These are phyloP conservation scores for Metschnikowia matae DNA, from an alignment of 805 yeast genomes.

Conservation along the genomic window DNA sequence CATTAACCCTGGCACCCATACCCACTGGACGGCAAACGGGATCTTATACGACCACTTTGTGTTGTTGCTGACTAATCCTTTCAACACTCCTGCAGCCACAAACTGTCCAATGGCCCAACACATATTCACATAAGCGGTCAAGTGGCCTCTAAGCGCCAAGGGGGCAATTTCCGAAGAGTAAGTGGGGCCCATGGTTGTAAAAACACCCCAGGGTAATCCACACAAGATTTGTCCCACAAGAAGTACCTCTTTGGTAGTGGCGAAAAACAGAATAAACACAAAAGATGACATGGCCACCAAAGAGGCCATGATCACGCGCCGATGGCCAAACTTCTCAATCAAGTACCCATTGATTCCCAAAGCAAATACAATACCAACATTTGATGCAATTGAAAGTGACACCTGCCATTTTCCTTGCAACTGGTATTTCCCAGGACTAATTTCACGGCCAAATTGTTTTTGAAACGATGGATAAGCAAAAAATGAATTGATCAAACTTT, in stretches of 20 bases:
- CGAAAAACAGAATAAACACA: conserved; percentile 46
- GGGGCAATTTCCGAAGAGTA: conserved; percentile 60
- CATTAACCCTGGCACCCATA: conserved; percentile 50
- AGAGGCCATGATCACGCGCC: conserved; percentile 28
- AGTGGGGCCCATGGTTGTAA: conserved; percentile 47
- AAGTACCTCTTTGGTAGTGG: conserved; percentile 35
- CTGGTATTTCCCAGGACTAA: conserved; percentile 3
- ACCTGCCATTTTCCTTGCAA: conserved; percentile 22
- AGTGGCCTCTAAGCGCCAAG: conserved; percentile 43
- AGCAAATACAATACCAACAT: conserved; percentile 37
- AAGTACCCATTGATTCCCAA: conserved; percentile 39
- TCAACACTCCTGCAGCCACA: conserved; percentile 48
- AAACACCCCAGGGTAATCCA: conserved; percentile 53
- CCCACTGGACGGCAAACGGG: conserved; percentile 61
- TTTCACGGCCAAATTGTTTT: conserved; percentile 5
- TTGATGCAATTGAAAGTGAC: conserved; percentile 12
- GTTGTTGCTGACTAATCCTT: conserved; percentile 25
- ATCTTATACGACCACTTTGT: conserved; percentile 42
- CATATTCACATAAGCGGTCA: conserved; percentile 47
- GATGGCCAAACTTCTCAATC: conserved; percentile 43
- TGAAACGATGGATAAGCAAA: conserved; percentile 11
- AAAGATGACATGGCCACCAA: conserved; percentile 30
- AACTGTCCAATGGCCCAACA: conserved; percentile 59
- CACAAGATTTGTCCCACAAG: conserved; percentile 41
- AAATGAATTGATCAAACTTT: conserved; percentile 10